Evolutionary conservation across 768 basidiomycete species (phyloP).

Genomic region (Boletellus emodensis): DNA sequence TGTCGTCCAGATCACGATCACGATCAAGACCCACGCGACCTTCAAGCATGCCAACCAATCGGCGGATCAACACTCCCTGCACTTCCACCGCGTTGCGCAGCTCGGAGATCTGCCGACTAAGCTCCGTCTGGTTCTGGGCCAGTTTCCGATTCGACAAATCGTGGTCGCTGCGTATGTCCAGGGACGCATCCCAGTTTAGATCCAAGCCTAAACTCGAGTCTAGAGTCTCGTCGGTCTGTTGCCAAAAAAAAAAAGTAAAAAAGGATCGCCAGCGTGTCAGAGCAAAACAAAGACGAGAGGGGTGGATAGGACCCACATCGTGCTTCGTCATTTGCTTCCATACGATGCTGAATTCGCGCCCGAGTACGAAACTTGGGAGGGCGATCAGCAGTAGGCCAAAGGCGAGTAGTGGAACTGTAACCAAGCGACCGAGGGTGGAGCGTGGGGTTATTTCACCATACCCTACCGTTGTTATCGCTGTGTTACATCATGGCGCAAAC

Average conservation of each 20-base stretch:
- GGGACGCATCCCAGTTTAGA: background rate
- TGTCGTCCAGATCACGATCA: background rate
- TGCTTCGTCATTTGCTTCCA: constrained; percentile 76
- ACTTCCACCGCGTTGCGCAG: constrained; percentile 51
- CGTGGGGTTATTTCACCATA: constrained; percentile 91
- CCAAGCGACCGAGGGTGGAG: constrained; percentile 79
- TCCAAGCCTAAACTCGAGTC: background rate
- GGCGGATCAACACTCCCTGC: constrained; percentile 51
- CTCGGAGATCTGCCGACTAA: constrained; percentile 61
- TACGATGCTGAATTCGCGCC: constrained; percentile 84
- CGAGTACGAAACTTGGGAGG: constrained; percentile 87
- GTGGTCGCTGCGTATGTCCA: constrained; percentile 14
- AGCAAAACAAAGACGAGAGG: background rate
- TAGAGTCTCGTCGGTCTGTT: constrained; percentile 2
- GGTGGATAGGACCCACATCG: constrained; percentile 30
- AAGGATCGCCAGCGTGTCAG: background rate
- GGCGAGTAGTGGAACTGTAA: constrained; percentile 82
- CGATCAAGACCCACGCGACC: background rate
- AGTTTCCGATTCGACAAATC: constrained; percentile 59
- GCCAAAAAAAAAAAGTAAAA: background rate
- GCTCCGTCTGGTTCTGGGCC: constrained; percentile 62
- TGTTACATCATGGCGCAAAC: background rate
- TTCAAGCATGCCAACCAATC: constrained; percentile 20
- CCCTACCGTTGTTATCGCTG: constrained; percentile 85
- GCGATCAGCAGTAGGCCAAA: constrained; percentile 89